Evolutionary conservation across 495 filamentous ascomycete species (phyloP).

Genomic region (Neurospora sp.): DNA sequence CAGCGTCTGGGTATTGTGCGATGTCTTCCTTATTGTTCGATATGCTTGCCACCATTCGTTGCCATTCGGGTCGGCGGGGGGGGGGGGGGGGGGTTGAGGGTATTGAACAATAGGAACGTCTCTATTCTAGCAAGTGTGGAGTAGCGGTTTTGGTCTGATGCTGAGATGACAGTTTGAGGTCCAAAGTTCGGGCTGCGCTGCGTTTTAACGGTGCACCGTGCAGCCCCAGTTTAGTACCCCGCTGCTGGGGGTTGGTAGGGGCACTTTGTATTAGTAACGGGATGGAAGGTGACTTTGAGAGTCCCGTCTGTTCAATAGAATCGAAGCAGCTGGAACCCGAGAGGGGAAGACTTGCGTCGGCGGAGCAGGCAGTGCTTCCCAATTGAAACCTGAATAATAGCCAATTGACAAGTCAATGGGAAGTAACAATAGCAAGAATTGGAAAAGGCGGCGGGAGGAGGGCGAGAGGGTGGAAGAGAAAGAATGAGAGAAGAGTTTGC

Average conservation of each 20-base stretch:
- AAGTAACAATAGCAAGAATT: not conserved
- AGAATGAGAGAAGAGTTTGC: constrained; percentile 1
- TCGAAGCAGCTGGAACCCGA: not conserved
- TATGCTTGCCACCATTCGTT: not conserved
- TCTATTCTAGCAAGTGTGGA: not conserved
- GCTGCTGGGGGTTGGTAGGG: not conserved
- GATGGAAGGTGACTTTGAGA: not conserved
- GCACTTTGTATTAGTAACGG: not conserved
- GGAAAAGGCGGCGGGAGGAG: not conserved
- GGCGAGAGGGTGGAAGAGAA: not conserved
- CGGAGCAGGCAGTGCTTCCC: not conserved
- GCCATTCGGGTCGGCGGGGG: not conserved
- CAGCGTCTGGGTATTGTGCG: not conserved
- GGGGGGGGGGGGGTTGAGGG: not conserved
- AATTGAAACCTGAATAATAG: not conserved
- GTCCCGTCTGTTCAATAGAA: not conserved
- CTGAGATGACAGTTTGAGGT: not conserved
- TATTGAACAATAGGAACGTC: not conserved
- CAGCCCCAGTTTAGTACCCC: not conserved
- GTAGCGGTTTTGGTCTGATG: not conserved
- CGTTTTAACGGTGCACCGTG: not conserved
- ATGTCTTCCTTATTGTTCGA: not conserved
- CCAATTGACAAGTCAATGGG: constrained; percentile 2
- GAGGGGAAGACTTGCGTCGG: not conserved
- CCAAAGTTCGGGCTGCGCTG: not conserved